Conservation (phyloP, 306 rosid species). For the Fragaria vesca region DNA sequence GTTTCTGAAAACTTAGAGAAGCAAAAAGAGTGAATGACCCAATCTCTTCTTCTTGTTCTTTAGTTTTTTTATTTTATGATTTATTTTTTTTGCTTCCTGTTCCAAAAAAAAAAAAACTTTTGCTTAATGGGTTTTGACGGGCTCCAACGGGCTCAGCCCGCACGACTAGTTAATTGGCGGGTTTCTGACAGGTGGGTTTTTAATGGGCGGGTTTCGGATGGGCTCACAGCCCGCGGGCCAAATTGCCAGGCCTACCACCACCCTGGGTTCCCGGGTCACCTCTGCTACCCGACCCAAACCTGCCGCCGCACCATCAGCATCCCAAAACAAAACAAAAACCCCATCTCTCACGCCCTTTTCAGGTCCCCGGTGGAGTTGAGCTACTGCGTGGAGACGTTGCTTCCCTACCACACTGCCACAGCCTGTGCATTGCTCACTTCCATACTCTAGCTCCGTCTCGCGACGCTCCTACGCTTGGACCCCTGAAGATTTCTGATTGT, state of each 20-base stretch:
- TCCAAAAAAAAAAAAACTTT: too few relatives aligned
- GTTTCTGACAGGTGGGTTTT: too few relatives aligned
- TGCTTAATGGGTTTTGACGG: too few relatives aligned
- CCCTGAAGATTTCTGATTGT: slow-evolving; percentile 53
- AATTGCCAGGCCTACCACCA: slow-evolving; percentile 1
- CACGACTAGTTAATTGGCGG: too few relatives aligned
- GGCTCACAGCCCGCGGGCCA: too few relatives aligned
- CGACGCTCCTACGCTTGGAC: slow-evolving; percentile 73
- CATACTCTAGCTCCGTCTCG: slow-evolving; percentile 65
- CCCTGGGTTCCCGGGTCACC: slow-evolving; percentile 30
- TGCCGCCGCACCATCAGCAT: slow-evolving; percentile 36
- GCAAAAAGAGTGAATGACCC: too few relatives aligned
- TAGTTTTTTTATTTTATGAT: too few relatives aligned
- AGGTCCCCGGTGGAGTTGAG: slow-evolving; percentile 83
- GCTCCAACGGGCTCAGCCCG: too few relatives aligned
- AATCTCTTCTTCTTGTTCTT: too few relatives aligned
- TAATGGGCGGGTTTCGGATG: too few relatives aligned
- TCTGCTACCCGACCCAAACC: slow-evolving; percentile 49
- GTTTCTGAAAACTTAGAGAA: too few relatives aligned
- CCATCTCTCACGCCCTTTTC: slow-evolving; percentile 25
- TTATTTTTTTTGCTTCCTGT: too few relatives aligned
- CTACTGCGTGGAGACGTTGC: slow-evolving; percentile 77
- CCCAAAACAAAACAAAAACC: slow-evolving; percentile 53
- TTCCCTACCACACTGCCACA: slow-evolving; percentile 81
- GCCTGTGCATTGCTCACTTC: slow-evolving; percentile 92